These are phyloP conservation scores for Epichloe scottii DNA, from an alignment of 2,329 filamentous ascomycete genomes.

Conservation along the genomic window DNA sequence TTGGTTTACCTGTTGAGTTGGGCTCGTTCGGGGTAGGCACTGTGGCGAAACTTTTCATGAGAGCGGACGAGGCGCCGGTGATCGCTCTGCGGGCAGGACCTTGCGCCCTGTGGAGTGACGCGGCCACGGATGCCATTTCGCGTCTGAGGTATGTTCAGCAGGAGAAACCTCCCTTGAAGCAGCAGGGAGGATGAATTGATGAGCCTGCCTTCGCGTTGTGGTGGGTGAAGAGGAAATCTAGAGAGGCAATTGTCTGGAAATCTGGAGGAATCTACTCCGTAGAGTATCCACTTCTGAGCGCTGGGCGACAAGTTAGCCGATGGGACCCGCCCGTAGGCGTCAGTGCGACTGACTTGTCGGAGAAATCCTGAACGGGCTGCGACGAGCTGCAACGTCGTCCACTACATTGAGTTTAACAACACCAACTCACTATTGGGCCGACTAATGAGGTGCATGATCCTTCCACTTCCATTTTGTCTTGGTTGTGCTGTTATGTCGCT, in stretches of 20 bases:
- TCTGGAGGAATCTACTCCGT: not conserved
- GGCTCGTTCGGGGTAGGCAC: constrained; percentile 23
- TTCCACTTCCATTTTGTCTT: not conserved
- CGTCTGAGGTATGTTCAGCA: not conserved
- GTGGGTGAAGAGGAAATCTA: not conserved
- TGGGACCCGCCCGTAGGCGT: not conserved
- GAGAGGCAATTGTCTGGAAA: not conserved
- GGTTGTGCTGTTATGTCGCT: not conserved
- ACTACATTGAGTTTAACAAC: not conserved
- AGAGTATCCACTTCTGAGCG: not conserved
- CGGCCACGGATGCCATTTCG: constrained; percentile 23
- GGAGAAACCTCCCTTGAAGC: not conserved
- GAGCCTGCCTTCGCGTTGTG: not conserved
- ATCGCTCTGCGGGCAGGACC: constrained; percentile 30
- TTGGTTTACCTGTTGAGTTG: constrained; percentile 12
- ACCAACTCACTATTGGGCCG: not conserved
- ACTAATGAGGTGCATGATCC: not conserved
- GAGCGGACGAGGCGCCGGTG: constrained; percentile 15
- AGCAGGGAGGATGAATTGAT: not conserved
- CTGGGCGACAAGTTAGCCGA: not conserved
- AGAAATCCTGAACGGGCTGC: not conserved
- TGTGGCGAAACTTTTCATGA: constrained; percentile 32
- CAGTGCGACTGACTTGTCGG: not conserved
- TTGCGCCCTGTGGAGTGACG: constrained; percentile 29
- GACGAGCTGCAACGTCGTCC: not conserved